Evolutionary conservation across 2,329 filamentous ascomycete genomes (phyloP), one percentile per base, ranked within the genome.

Genomic region (Graphilbum fragrans): DNA sequence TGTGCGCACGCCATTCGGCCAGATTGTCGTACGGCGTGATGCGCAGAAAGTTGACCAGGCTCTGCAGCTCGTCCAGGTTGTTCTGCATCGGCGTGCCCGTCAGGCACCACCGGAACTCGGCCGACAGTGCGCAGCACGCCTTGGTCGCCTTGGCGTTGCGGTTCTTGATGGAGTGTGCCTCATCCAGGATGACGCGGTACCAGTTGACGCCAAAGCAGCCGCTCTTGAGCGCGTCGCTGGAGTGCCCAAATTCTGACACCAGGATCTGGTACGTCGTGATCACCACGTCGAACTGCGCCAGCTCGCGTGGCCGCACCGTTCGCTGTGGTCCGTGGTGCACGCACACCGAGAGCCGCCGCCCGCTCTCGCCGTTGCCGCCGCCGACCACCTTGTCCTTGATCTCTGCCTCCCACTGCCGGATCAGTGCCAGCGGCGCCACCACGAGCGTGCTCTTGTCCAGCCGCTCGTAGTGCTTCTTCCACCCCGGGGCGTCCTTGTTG

Each of bases 111-210:
- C 92, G 74, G 54, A 94, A 96, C 57, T 92, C 82, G 18, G 86
- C 80, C 23, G 81, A 70, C 25, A 98, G 63, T 2, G 85, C 85
- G 56, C 81, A 98, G 50, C 85, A 92, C 2, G 92, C 88, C 58
- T 94, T 87, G 2, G 90, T 94, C 33, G 86, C 81, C 62, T 98
- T 98, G 19, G 92, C 87, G 50, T 93, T 94, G 48, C 90, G 81
- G 56, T 98, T 98, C 65, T 98, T 98, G 72, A 98, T 95, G 2
- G 85, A 94, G 59, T 98, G 92, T 1, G 92, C 92, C 64, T 98
- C 92, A 49, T 98, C 92, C 2, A 98, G 72, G 49, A 98, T 90
- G 46, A 95, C 76, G 39, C 92, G 82, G 65, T 92, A 96, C 92
- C 92, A 98, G 53, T 90, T 79, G 6, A 95, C 67, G 11, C 86